Base-by-base conservation (phyloP, 2,329 filamentous ascomycete genomes). In the Pseudogymnoascus sp. region DNA sequence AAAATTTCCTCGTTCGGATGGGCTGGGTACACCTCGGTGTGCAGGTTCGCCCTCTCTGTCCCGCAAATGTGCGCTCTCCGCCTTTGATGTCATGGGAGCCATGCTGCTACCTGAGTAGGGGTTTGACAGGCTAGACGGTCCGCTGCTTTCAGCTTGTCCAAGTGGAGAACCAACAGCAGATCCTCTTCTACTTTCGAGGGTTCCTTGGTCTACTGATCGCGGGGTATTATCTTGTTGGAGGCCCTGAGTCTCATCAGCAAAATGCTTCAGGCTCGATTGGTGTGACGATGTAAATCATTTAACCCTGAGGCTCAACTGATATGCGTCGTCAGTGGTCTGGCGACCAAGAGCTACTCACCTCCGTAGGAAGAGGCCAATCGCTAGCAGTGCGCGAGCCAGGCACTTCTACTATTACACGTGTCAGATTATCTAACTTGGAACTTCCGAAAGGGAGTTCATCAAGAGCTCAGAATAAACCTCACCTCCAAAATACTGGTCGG, bases 1-100 rank as follows among this genome's bases (percentile, higher is more conserved):
- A 39, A 75, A 68, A 19, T 9, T 57, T 26, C 12, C 71, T 34
- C 34, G 30, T 3, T 37, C 33, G 23, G 9, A 39, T 59, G 6
- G 35, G 26, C n/a, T 28, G 34, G 18, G 15, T 55, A 13, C 15
- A 30, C n/a, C 35, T 19, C 6, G 60, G 48, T 39, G 57, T 60
- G 6, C 59, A 59, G 2, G 45, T 61, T 5, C 19, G 23, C 18
- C 18, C 39, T 68, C 69, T 9, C 61, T 33, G 41, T 60, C 34
- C 59, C 60, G 61, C 60, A 59, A 13, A 9, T 55, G 2, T 18
- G 26, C 19, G 12, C 56, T 60, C 21, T 18, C 48, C 28, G 41
- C 13, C 12, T n/a, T 58, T 48, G 34, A 59, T 21, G n/a, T 18
- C 39, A 5, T 8, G 26, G 28, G 15, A 34, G 19, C 9, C 21